phyloP scores from a whole-genome alignment of 805 yeast species.

The Peterozyma toletana region DNA sequence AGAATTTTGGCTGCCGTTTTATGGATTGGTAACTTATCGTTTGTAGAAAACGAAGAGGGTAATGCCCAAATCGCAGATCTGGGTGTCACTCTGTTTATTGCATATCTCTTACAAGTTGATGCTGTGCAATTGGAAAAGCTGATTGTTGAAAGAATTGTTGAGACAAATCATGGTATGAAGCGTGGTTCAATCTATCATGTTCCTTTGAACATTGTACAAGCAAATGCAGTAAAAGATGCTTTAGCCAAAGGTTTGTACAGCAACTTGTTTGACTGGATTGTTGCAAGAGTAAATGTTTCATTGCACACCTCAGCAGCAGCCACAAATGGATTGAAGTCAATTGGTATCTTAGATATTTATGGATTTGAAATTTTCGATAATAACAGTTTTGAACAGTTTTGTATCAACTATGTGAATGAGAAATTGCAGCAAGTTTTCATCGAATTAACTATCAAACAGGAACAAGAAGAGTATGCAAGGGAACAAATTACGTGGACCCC shows the following conservation, averaged over 20 bases:
- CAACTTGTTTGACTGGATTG: slow-evolving; percentile 95
- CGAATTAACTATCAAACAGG: slow-evolving; percentile 90
- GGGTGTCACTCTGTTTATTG: slow-evolving; percentile 91
- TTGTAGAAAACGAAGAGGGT: slow-evolving; percentile 81
- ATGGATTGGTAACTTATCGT: slow-evolving; percentile 93
- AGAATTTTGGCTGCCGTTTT: slow-evolving; percentile 75
- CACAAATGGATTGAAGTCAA: slow-evolving; percentile 39
- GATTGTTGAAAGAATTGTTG: slow-evolving; percentile 74
- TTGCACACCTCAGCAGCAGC: slow-evolving; percentile 26
- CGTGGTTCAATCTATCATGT: slow-evolving; percentile 93
- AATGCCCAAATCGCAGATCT: slow-evolving; percentile 76
- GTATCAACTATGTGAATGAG: slow-evolving; percentile 94
- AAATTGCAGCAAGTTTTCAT: slow-evolving; percentile 95
- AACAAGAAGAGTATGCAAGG: slow-evolving; percentile 93
- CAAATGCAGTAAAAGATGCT: slow-evolving; percentile 92
- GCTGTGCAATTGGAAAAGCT: slow-evolving; percentile 59
- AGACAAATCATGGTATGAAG: slow-evolving; percentile 82
- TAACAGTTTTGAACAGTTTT: slow-evolving; percentile 90
- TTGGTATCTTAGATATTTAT: slow-evolving; percentile 92
- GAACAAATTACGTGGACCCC: slow-evolving; percentile 98
- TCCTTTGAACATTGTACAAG: slow-evolving; percentile 87
- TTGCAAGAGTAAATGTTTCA: slow-evolving; percentile 79
- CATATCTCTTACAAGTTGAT: slow-evolving; percentile 80
- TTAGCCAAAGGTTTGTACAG: slow-evolving; percentile 90
- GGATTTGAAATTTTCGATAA: slow-evolving; percentile 96